Percentiles rank a stretch among this genome's conserved stretches.
These are phyloP conservation scores for Hanseniaspora osmophila DNA, from an alignment of 805 yeast genomes.

Conservation along the genomic window DNA sequence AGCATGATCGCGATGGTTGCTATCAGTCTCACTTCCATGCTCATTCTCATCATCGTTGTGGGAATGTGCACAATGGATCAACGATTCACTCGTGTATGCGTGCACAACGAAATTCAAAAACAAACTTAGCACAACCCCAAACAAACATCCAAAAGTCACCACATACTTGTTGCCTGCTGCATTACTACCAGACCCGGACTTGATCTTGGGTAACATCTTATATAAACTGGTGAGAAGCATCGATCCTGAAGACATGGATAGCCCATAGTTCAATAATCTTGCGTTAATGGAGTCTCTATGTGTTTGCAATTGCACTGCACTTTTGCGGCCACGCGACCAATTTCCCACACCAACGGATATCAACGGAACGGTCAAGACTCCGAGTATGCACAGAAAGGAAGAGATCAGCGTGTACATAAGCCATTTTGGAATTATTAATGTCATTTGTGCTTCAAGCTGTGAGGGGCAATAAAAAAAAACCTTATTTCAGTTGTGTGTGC, in stretches of 20 bases:
- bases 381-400: constrained; percentile 56
- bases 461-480: too few relatives aligned
- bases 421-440: constrained; percentile 17
- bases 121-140: constrained; percentile 51
- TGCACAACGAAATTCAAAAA: constrained; percentile 55
- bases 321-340: neutral
- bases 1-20: constrained; percentile 6
- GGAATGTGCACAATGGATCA: constrained; percentile 72
- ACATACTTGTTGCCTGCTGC: constrained; percentile 27
- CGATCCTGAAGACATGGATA: constrained; percentile 73
- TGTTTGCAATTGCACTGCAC: neutral
- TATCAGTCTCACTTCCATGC: constrained; percentile 11
- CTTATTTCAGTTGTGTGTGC: too few relatives aligned
- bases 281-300: constrained; percentile 23
- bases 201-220: constrained; percentile 60
- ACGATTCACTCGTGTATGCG: constrained; percentile 59
- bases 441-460: neutral
- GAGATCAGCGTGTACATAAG: constrained; percentile 35
- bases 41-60: constrained; percentile 10
- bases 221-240: constrained; percentile 65
- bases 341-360: constrained; percentile 6
- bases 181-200: neutral
- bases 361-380: constrained; percentile 46
- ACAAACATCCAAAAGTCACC: constrained; percentile 28
- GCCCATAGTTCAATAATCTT: constrained; percentile 54